Conservation (phyloP, 73 alveolate genomes). For the Stentor coeruleus region DNA sequence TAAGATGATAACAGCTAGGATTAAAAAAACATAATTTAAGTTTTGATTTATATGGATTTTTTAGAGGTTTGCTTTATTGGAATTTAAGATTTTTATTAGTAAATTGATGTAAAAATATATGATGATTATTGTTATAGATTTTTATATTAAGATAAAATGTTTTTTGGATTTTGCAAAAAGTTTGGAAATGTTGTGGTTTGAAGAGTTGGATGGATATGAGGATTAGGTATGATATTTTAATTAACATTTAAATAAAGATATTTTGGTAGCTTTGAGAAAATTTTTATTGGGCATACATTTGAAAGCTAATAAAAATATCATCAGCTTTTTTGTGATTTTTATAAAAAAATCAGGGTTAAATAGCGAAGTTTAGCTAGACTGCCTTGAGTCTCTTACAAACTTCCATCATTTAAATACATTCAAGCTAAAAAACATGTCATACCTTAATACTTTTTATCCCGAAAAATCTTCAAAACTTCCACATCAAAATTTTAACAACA, state of each 20-base stretch:
- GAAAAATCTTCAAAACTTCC: neutral
- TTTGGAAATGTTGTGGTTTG: too few relatives aligned
- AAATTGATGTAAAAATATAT: neutral
- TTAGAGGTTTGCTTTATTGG: too few relatives aligned
- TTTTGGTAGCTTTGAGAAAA: neutral
- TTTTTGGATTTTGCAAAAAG: too few relatives aligned
- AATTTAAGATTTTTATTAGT: too few relatives aligned
- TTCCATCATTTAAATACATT: neutral
- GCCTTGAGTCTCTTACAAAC: neutral
- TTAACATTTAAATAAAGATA: too few relatives aligned
- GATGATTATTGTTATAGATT: neutral
- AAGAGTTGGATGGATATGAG: too few relatives aligned
- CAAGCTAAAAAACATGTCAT: neutral
- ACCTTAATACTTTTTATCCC: neutral
- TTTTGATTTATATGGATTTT: neutral
- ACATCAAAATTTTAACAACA: neutral
- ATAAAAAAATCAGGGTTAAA: too few relatives aligned
- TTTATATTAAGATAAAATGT: neutral
- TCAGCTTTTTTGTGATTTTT: neutral
- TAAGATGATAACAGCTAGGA: neutral
- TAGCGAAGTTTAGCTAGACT: neutral
- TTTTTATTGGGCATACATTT: neutral
- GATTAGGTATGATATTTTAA: too few relatives aligned
- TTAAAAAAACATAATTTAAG: neutral
- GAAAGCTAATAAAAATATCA: neutral